These are phyloP conservation scores for Fusarium sp. DNA, from an alignment of 2,329 filamentous ascomycete species.

Conservation along the genomic window DNA sequence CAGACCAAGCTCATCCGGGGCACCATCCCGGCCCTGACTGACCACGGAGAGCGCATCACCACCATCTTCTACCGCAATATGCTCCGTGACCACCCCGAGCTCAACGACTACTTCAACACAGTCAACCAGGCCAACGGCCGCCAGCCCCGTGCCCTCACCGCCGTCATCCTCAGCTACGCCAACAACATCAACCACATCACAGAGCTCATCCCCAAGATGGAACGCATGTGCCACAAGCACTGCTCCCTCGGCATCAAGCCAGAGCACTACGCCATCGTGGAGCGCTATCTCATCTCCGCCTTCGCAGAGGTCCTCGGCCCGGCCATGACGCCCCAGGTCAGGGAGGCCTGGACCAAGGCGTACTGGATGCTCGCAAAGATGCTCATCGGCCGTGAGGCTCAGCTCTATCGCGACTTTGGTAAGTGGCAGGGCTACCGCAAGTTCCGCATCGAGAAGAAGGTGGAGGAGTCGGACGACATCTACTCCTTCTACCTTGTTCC, in stretches of 20 bases:
- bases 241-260: constrained; percentile 73
- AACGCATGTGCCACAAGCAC: constrained; percentile 75
- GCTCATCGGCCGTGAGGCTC: constrained; percentile 71
- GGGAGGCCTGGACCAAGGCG: constrained; percentile 74
- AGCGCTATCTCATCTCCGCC: constrained; percentile 72
- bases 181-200: constrained; percentile 72
- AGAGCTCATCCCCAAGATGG: constrained; percentile 62
- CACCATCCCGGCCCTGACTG: constrained; percentile 73
- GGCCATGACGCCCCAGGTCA: constrained; percentile 69
- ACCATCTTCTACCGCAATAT: constrained; percentile 77
- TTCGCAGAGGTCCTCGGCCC: constrained; percentile 73
- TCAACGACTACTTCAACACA: constrained; percentile 75
- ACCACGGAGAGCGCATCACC: constrained; percentile 74
- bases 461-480: constrained; percentile 72
- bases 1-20: constrained; percentile 73
- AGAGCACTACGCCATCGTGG: constrained; percentile 76
- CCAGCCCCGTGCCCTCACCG: constrained; percentile 49
- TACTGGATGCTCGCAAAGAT: constrained; percentile 79
- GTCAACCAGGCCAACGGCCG: constrained; percentile 50
- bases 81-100: constrained; percentile 69
- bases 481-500: constrained; percentile 76
- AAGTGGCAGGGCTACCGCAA: constrained; percentile 73
- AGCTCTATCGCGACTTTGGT: constrained; percentile 69
- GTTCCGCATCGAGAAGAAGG: constrained; percentile 72
- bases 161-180: constrained; percentile 72